Conservation (phyloP, 306 rosid species). For the Calophaca sinica region DNA sequence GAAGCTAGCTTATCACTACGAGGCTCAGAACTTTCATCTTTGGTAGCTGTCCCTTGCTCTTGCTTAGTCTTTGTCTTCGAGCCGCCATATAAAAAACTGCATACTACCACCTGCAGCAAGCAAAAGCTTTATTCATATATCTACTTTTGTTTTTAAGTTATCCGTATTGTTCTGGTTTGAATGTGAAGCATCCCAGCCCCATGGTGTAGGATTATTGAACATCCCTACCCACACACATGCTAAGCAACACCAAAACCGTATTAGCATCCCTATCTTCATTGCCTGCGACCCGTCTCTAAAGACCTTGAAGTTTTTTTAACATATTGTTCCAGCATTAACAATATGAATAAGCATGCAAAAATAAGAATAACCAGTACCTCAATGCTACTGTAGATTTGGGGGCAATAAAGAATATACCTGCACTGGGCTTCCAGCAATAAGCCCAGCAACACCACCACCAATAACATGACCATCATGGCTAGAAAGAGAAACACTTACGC, state of each 20-base stretch:
- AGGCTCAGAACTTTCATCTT: slow-evolving; percentile 63
- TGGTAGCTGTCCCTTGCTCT: slow-evolving; percentile 52
- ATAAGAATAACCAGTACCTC: neutral
- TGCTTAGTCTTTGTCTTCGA: slow-evolving; percentile 70
- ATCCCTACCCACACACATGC: slow-evolving; percentile 1
- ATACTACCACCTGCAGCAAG: slow-evolving; percentile 75
- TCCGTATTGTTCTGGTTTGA: slow-evolving; percentile 16
- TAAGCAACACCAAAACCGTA: too few relatives aligned
- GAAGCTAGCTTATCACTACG: slow-evolving; percentile 60
- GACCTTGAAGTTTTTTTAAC: slow-evolving; percentile 20
- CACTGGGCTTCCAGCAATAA: slow-evolving; percentile 82
- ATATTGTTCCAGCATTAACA: neutral
- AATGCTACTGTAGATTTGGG: neutral
- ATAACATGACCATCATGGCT: slow-evolving; percentile 88
- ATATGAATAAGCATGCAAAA: neutral
- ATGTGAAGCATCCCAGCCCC: slow-evolving; percentile 3
- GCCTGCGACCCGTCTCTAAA: neutral
- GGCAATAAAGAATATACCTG: slow-evolving; percentile 66
- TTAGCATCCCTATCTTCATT: neutral
- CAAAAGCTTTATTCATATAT: slow-evolving; percentile 19
- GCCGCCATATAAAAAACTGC: slow-evolving; percentile 86
- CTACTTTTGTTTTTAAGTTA: neutral
- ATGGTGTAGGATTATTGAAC: neutral
- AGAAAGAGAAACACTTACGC: slow-evolving; percentile 84
- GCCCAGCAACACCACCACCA: slow-evolving; percentile 86